Percentiles rank a stretch among this genome's conserved stretches.
phyloP scores from a whole-genome alignment of 2,329 filamentous ascomycete genomes.

The Xylogone sp. region DNA sequence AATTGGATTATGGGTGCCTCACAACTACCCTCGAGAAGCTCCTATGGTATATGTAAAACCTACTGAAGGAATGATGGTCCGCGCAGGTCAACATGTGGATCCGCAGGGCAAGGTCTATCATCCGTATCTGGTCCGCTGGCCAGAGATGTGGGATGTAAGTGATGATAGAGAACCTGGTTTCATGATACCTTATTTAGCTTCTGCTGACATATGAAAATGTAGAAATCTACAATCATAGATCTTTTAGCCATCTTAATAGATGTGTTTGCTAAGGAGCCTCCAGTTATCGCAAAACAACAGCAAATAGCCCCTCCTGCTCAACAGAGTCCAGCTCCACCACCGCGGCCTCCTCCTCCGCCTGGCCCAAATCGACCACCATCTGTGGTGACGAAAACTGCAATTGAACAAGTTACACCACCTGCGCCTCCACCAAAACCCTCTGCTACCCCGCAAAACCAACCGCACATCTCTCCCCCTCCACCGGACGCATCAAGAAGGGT shows the following conservation, averaged over 20 bases:
- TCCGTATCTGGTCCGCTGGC: slow-evolving; percentile 89
- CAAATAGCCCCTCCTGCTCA: slow-evolving; percentile 34
- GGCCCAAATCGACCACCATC: slow-evolving; percentile 50
- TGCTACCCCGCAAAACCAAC: slow-evolving; percentile 12
- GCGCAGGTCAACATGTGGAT: slow-evolving; percentile 92
- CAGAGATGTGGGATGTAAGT: slow-evolving; percentile 84
- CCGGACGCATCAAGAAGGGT: slow-evolving; percentile 10
- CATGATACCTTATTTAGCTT: neutral
- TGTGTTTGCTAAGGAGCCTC: slow-evolving; percentile 91
- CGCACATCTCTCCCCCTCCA: slow-evolving; percentile 7
- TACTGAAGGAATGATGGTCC: slow-evolving; percentile 81
- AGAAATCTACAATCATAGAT: slow-evolving; percentile 82
- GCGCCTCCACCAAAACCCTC: slow-evolving; percentile 28
- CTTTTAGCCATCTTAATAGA: slow-evolving; percentile 79
- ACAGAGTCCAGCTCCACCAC: slow-evolving; percentile 49
- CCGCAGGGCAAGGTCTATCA: slow-evolving; percentile 93
- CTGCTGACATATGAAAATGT: slow-evolving; percentile 10
- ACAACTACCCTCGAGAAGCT: slow-evolving; percentile 80
- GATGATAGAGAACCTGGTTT: neutral
- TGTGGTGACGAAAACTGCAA: slow-evolving; percentile 28
- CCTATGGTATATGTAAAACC: slow-evolving; percentile 88
- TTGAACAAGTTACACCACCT: slow-evolving; percentile 23
- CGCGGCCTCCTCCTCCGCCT: slow-evolving; percentile 68
- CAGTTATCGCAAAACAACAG: slow-evolving; percentile 71
- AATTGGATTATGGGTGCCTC: slow-evolving; percentile 87